Conservation (phyloP, 2,329 filamentous ascomycete species). For the Boeremia lycopersici region DNA sequence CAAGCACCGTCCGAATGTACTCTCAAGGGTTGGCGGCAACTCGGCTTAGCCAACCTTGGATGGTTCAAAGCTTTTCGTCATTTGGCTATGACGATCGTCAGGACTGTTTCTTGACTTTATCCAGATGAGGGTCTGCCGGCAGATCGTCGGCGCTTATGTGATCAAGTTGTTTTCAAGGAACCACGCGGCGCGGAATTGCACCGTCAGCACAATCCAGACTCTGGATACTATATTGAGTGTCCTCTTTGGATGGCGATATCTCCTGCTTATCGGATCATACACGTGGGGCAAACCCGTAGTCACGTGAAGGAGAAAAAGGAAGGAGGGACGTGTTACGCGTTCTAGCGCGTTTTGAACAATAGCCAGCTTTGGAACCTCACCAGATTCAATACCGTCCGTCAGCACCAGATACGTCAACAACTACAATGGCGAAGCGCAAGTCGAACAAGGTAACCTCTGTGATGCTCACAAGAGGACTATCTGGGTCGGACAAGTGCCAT, state of each 20-base stretch:
- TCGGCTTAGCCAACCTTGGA: too few relatives aligned
- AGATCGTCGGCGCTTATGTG: constrained; percentile 2
- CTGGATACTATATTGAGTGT: too few relatives aligned
- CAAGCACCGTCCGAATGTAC: too few relatives aligned
- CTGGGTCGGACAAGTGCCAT: neutral
- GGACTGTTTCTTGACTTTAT: neutral
- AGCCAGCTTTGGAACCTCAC: too few relatives aligned
- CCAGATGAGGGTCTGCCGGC: neutral
- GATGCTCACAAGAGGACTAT: neutral
- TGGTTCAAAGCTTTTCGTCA: too few relatives aligned
- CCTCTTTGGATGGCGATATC: neutral
- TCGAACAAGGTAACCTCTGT: neutral
- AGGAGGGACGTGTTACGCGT: neutral
- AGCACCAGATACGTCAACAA: neutral
- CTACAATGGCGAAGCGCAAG: neutral
- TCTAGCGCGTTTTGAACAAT: neutral
- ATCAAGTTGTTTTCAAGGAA: neutral
- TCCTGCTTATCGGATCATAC: too few relatives aligned
- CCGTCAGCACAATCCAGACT: neutral
- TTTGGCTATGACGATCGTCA: neutral
- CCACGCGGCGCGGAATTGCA: neutral
- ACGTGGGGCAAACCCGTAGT: too few relatives aligned
- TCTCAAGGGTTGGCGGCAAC: too few relatives aligned
- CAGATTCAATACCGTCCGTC: neutral
- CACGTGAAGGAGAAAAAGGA: neutral